Conservation (phyloP, 2,329 filamentous ascomycete genomes). For the Rasamsonia emersonii region DNA sequence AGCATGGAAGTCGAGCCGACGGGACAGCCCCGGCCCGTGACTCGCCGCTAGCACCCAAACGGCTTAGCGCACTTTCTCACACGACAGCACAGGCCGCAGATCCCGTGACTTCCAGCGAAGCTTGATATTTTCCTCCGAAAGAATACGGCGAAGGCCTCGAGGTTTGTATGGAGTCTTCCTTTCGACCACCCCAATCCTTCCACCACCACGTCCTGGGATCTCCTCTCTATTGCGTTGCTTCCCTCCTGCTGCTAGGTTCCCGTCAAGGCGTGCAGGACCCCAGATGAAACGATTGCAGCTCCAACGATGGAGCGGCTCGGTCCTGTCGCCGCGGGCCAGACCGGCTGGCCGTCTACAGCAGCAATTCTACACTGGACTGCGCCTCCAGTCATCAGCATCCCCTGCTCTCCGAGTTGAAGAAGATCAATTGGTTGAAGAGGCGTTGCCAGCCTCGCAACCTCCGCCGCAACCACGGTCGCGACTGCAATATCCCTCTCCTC, state of each 20-base stretch:
- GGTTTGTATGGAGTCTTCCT: no score
- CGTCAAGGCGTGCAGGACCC: conserved; percentile 14
- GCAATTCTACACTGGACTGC: conserved; percentile 25
- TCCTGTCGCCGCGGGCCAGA: conserved; percentile 40
- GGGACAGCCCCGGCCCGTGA: conserved; percentile 14
- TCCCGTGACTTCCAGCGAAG: conserved; percentile 31
- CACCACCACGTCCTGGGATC: conserved; percentile 13
- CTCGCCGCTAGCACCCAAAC: conserved; percentile 11
- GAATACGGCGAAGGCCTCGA: conserved; percentile 9
- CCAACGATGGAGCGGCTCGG: conserved; percentile 44
- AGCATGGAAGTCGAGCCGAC: no score
- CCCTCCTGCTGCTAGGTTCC: conserved; percentile 11
- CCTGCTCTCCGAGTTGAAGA: conserved; percentile 18
- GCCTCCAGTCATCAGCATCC: conserved; percentile 35
- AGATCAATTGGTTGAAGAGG: conserved; percentile 19
- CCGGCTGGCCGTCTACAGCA: conserved; percentile 30
- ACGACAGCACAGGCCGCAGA: conserved; percentile 16
- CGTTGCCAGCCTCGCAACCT: conserved; percentile 14
- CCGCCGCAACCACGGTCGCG: conserved; percentile 24
- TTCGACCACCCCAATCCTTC: conserved; percentile 3
- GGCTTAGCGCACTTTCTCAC: conserved; percentile 25
- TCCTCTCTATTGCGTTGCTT: conserved; percentile 11
- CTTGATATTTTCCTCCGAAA: conserved; percentile 30
- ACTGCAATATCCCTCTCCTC: conserved; percentile 59
- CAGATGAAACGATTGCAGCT: conserved; percentile 45